Percentiles rank a stretch among this genome's conserved stretches.
Conservation (phyloP, 805 yeast genomes). For the Starmerella geochares region DNA sequence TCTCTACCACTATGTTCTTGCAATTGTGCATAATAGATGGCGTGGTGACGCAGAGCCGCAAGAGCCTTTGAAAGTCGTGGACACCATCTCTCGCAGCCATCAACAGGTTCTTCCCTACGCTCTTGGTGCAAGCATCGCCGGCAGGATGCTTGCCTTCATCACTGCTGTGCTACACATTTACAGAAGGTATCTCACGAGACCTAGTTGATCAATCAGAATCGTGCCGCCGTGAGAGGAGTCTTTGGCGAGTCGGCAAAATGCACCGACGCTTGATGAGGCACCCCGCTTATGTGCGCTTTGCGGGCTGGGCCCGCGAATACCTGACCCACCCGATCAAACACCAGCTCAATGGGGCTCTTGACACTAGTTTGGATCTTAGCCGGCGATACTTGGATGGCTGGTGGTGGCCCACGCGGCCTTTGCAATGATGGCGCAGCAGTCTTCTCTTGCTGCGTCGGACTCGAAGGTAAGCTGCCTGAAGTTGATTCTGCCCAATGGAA, state of each 20-base stretch:
- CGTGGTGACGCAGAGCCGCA: neutral
- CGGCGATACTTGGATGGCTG: neutral
- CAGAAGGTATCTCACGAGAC: neutral
- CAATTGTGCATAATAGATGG: neutral
- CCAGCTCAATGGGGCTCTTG: conserved; percentile 5
- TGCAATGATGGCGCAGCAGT: neutral
- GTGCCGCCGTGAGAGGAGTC: conserved; percentile 16
- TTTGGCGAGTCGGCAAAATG: conserved; percentile 15
- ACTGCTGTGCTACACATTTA: neutral
- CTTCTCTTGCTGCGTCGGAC: neutral
- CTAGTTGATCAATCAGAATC: neutral
- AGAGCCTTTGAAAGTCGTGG: neutral
- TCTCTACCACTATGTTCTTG: conserved; percentile 4
- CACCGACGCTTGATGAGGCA: conserved; percentile 12
- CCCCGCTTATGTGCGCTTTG: neutral
- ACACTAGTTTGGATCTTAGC: neutral
- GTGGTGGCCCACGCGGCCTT: neutral
- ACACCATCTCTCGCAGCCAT: neutral
- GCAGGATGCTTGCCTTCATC: neutral
- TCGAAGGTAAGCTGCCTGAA: neutral
- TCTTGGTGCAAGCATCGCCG: neutral
- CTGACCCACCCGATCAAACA: conserved; percentile 8
- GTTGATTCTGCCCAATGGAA: neutral
- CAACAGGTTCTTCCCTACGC: neutral
- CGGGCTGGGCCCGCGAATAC: conserved; percentile 11